Percentiles rank a stretch among this genome's conserved stretches.
Evolutionary conservation across 352 stramenopile species (phyloP).

Genomic region (Phytopythium helicoides): DNA sequence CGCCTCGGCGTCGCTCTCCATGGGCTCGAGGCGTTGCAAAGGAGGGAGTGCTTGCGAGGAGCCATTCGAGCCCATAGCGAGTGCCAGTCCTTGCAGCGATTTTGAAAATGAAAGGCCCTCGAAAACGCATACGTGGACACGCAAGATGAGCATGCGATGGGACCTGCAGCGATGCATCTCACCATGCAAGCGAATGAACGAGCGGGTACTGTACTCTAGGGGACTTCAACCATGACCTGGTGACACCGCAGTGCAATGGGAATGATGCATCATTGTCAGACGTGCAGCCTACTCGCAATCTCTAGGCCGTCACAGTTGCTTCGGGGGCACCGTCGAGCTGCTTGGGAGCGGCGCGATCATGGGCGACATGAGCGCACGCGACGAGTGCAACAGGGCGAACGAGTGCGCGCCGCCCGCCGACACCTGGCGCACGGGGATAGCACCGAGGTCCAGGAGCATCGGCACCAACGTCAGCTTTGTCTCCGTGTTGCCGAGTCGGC

Average conservation of each 20-base stretch:
- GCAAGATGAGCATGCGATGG: too few relatives aligned
- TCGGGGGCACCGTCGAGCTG: slow-evolving; percentile 20
- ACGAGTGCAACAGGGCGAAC: slow-evolving; percentile 64
- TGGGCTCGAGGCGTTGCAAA: too few relatives aligned
- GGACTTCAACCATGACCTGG: too few relatives aligned
- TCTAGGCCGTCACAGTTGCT: slow-evolving; percentile 23
- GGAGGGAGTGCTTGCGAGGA: neutral
- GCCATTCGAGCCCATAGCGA: neutral
- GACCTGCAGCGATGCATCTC: neutral
- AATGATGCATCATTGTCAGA: too few relatives aligned
- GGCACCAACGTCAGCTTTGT: slow-evolving; percentile 55
- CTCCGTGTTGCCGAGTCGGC: slow-evolving; percentile 54
- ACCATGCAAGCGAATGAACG: too few relatives aligned
- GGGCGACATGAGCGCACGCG: slow-evolving; percentile 50
- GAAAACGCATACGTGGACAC: too few relatives aligned
- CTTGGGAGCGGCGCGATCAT: slow-evolving; percentile 48
- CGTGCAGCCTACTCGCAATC: too few relatives aligned
- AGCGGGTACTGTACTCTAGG: too few relatives aligned
- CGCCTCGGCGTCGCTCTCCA: neutral
- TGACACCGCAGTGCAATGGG: too few relatives aligned
- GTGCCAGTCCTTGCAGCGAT: neutral
- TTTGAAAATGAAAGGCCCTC: slow-evolving; percentile 1
- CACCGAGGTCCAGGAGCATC: slow-evolving; percentile 48
- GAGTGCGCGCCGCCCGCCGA: slow-evolving; percentile 76
- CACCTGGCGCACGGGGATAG: slow-evolving; percentile 61